Evolutionary conservation across 495 filamentous ascomycete genomes (phyloP).

Genomic region (Penicillium salamii): DNA sequence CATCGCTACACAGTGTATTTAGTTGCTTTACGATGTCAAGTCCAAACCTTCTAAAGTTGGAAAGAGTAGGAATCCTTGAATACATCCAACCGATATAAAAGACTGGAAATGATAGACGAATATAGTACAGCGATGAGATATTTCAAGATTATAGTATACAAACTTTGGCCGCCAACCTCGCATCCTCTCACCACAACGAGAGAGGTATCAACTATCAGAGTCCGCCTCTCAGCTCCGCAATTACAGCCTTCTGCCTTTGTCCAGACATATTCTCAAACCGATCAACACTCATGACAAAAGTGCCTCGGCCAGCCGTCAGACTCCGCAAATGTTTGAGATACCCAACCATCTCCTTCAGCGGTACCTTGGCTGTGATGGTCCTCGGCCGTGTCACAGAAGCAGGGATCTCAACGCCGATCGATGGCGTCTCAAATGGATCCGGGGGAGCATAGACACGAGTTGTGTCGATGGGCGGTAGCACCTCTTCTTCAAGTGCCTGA

Average conservation of each 20-base stretch:
- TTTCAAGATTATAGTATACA: constrained; percentile 4
- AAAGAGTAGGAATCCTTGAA: too few species aligned
- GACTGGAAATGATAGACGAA: background rate
- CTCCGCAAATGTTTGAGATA: constrained; percentile 88
- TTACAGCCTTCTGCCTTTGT: constrained; percentile 55
- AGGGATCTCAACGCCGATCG: constrained; percentile 19
- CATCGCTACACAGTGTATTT: too few species aligned
- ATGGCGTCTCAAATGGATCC: constrained; percentile 70
- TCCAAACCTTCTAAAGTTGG: too few species aligned
- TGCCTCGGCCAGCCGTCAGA: constrained; percentile 83
- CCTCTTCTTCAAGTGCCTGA: constrained; percentile 18
- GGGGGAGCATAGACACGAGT: constrained; percentile 76
- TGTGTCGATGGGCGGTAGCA: constrained; percentile 55
- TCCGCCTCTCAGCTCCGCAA: constrained; percentile 48
- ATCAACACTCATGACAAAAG: constrained; percentile 89
- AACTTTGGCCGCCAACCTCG: background rate
- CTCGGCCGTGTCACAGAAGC: constrained; percentile 41
- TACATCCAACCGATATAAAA: too few species aligned
- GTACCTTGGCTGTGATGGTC: constrained; percentile 78
- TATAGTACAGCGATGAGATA: constrained; percentile 7
- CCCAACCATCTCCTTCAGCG: constrained; percentile 94
- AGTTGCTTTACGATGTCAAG: too few species aligned
- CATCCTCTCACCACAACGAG: too few species aligned
- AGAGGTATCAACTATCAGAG: constrained; percentile 15
- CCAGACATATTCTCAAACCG: constrained; percentile 82